Conservation (phyloP, 2,329 filamentous ascomycete species). For the Fusarium avenaceum region DNA sequence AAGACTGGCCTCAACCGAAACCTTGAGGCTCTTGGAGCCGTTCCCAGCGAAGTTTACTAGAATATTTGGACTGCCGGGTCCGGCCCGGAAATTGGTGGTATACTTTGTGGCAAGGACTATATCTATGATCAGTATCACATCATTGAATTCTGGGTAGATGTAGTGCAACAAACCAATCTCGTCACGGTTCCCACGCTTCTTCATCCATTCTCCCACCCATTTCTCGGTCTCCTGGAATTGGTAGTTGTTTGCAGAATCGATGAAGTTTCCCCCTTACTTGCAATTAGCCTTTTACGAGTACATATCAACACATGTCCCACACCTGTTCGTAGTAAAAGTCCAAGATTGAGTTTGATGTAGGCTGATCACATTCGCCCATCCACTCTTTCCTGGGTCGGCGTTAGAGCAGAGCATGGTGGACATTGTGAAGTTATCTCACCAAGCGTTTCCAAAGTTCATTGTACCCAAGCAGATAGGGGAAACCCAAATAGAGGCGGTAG, state of each 20-base stretch:
- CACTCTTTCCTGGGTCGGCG: slow-evolving; percentile 58
- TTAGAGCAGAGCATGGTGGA: not conserved
- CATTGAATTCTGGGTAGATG: not conserved
- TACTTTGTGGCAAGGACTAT: slow-evolving; percentile 78
- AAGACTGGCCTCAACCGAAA: slow-evolving; percentile 68
- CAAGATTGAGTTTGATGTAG: slow-evolving; percentile 72
- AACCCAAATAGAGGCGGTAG: slow-evolving; percentile 74
- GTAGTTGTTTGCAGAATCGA: slow-evolving; percentile 79
- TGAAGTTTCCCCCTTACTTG: slow-evolving; percentile 72
- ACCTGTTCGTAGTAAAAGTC: slow-evolving; percentile 74
- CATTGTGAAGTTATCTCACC: slow-evolving; percentile 47
- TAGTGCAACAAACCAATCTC: slow-evolving; percentile 65
- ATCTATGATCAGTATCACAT: slow-evolving; percentile 4
- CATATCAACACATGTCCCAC: slow-evolving; percentile 1
- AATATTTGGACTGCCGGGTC: slow-evolving; percentile 58
- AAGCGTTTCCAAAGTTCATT: slow-evolving; percentile 74
- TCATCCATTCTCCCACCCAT: slow-evolving; percentile 81
- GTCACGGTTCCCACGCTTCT: slow-evolving; percentile 72
- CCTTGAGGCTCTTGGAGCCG: slow-evolving; percentile 70
- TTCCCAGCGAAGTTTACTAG: slow-evolving; percentile 70
- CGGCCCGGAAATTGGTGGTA: slow-evolving; percentile 69
- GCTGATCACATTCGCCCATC: slow-evolving; percentile 76
- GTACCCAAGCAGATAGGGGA: slow-evolving; percentile 74
- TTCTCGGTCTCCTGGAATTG: slow-evolving; percentile 72
- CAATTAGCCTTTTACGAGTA: slow-evolving; percentile 21